Evolutionary conservation across 106 monocot species (phyloP).

Genomic region (Apostasia shenzhenica): DNA sequence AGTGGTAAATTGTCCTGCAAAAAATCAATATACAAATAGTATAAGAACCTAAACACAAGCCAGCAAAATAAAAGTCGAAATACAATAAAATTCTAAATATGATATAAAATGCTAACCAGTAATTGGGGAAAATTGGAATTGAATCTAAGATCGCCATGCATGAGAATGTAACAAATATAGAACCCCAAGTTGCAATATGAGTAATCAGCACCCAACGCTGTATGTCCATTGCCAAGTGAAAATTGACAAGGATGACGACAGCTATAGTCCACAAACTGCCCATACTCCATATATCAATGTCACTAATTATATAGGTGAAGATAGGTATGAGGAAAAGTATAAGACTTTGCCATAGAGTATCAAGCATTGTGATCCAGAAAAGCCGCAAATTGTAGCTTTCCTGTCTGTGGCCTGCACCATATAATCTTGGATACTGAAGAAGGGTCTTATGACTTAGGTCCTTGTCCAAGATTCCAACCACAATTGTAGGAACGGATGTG

Average conservation of each 20-base stretch:
- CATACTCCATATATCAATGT: constrained; percentile 92
- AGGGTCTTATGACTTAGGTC: constrained; percentile 83
- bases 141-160: constrained; percentile 91
- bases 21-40: background rate
- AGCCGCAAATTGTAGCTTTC: constrained; percentile 87
- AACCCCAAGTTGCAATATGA: constrained; percentile 87
- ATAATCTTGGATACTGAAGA: constrained; percentile 76
- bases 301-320: constrained; percentile 61
- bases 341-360: constrained; percentile 98
- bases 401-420: constrained; percentile 78
- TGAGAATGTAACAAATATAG: constrained; percentile 62
- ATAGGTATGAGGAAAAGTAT: constrained; percentile 88
- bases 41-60: constrained; percentile 3
- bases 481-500: constrained; percentile 88
- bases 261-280: constrained; percentile 95
- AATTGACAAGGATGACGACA: constrained; percentile 88
- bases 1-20: constrained; percentile 90
- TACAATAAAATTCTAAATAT: background rate
- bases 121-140: constrained; percentile 82
- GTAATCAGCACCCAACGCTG: constrained; percentile 77
- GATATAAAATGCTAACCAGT: constrained; percentile 47
- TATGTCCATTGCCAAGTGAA: constrained; percentile 94
- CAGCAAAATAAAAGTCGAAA: constrained; percentile 1
- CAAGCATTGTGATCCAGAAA: constrained; percentile 94
- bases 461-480: constrained; percentile 89